A percentile compares a stretch with the other conserved stretches of the same genome.
Evolutionary conservation across 1,284 basidiomycete species (phyloP).

Genomic region (Ceratobasidium theobromae): DNA sequence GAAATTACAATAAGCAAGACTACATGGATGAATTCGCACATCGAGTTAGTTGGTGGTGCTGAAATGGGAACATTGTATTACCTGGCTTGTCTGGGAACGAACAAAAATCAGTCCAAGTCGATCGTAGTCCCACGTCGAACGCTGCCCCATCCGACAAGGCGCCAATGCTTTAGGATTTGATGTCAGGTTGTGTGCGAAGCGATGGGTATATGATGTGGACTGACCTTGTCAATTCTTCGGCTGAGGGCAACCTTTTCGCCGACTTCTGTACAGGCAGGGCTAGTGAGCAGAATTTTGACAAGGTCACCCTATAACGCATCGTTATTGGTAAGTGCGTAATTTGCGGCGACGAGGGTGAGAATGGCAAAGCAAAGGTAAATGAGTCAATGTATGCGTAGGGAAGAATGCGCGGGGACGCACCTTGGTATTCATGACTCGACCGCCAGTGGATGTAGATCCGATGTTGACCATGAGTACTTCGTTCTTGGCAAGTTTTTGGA

Average conservation of each 20-base stretch:
- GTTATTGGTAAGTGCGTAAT: not conserved
- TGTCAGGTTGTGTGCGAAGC: not conserved
- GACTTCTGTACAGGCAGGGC: constrained; percentile 90
- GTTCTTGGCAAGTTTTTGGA: constrained; percentile 88
- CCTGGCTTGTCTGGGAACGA: too few relatives aligned
- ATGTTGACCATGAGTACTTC: constrained; percentile 95
- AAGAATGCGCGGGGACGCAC: not conserved
- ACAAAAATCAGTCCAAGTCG: constrained; percentile 41
- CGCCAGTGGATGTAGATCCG: constrained; percentile 91
- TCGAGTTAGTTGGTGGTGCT: too few relatives aligned
- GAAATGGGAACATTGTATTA: too few relatives aligned
- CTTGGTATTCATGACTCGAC: constrained; percentile 87
- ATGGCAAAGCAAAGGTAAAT: too few relatives aligned
- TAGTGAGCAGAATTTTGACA: constrained; percentile 88
- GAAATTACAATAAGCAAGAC: too few relatives aligned
- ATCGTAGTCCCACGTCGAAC: constrained; percentile 58
- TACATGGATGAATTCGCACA: too few relatives aligned
- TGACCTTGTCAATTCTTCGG: constrained; percentile 95
- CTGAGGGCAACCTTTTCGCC: constrained; percentile 95
- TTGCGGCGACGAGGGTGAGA: not conserved
- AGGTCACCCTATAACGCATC: constrained; percentile 59
- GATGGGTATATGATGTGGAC: constrained; percentile 39
- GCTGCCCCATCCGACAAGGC: constrained; percentile 72
- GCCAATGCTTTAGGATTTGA: constrained; percentile 57
- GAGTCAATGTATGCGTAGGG: not conserved